phyloP scores from a whole-genome alignment of 805 yeast genomes.

The Suhomyces emberorum region DNA sequence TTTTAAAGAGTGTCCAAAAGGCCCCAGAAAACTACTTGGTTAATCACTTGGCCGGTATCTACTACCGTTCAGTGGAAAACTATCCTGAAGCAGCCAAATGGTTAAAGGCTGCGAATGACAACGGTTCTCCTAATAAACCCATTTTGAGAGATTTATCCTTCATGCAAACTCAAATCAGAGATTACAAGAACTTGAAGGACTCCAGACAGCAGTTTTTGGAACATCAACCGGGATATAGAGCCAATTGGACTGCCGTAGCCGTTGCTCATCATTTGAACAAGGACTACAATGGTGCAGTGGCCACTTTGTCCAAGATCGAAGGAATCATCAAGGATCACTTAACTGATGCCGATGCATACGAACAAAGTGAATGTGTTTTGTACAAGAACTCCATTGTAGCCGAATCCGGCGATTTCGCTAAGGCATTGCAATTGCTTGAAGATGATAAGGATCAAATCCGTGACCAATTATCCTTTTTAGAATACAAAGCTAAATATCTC shows the following conservation, averaged over 20 bases:
- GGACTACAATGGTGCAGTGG: constrained; percentile 65
- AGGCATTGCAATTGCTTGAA: constrained; percentile 62
- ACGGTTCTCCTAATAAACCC: constrained; percentile 74
- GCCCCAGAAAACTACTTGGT: constrained; percentile 65
- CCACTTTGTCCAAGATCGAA: constrained; percentile 73
- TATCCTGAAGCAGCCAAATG: constrained; percentile 76
- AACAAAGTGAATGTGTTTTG: constrained; percentile 76
- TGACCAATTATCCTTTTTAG: constrained; percentile 62
- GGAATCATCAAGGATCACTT: constrained; percentile 65
- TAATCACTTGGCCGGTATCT: constrained; percentile 83
- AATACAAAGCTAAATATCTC: constrained; percentile 63
- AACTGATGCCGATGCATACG: constrained; percentile 64
- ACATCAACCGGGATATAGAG: constrained; percentile 75
- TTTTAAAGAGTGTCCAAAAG: constrained; percentile 58
- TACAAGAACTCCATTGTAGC: constrained; percentile 67
- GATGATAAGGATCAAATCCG: constrained; percentile 44
- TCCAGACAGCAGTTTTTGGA: constrained; percentile 70
- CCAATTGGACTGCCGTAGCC: constrained; percentile 87
- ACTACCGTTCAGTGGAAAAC: constrained; percentile 65
- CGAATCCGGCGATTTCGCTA: constrained; percentile 58
- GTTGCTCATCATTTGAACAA: constrained; percentile 77
- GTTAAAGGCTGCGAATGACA: constrained; percentile 69
- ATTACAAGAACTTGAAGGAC: constrained; percentile 56
- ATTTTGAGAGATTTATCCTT: constrained; percentile 79
- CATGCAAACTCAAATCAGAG: constrained; percentile 77